Conservation (phyloP, 2,329 filamentous ascomycete species). For the Scedosporium apiospermum region DNA sequence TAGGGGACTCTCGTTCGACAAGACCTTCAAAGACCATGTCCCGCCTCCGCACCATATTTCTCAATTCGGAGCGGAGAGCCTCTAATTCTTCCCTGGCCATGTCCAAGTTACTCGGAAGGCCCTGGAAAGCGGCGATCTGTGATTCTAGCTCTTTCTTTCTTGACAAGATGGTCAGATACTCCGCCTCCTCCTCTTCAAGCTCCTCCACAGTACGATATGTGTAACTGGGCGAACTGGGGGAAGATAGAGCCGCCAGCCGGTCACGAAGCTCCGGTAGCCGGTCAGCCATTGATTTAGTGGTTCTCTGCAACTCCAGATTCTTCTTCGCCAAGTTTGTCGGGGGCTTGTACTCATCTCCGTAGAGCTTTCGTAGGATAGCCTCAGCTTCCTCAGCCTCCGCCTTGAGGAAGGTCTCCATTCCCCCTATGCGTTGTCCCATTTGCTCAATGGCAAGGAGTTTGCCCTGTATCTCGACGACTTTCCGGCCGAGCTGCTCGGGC, state of each 20-base stretch:
- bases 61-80: slow-evolving; percentile 53
- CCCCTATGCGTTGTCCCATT: slow-evolving; percentile 40
- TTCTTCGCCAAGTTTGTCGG: slow-evolving; percentile 52
- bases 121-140: slow-evolving; percentile 57
- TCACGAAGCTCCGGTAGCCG: slow-evolving; percentile 24
- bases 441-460: slow-evolving; percentile 46
- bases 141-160: slow-evolving; percentile 50
- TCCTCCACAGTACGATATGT: slow-evolving; percentile 42
- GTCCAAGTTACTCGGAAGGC: slow-evolving; percentile 61
- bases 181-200: slow-evolving; percentile 47
- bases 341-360: slow-evolving; percentile 39
- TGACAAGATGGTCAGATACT: slow-evolving; percentile 46
- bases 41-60: slow-evolving; percentile 48
- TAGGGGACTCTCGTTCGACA: slow-evolving; percentile 42
- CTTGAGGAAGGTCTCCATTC: slow-evolving; percentile 47
- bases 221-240: slow-evolving; percentile 21
- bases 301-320: slow-evolving; percentile 66
- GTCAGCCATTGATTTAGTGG: slow-evolving; percentile 42
- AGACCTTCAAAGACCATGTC: slow-evolving; percentile 69
- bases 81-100: slow-evolving; percentile 64
- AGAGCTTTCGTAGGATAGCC: slow-evolving; percentile 31
- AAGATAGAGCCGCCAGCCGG: slow-evolving; percentile 33
- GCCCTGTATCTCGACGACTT: slow-evolving; percentile 46
- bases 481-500: slow-evolving; percentile 37
- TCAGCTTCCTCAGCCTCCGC: slow-evolving; percentile 34